Evolutionary conservation across 305 asterid species (phyloP), one percentile per base, ranked within the genome.

Genomic region (Striga hermonthica): DNA sequence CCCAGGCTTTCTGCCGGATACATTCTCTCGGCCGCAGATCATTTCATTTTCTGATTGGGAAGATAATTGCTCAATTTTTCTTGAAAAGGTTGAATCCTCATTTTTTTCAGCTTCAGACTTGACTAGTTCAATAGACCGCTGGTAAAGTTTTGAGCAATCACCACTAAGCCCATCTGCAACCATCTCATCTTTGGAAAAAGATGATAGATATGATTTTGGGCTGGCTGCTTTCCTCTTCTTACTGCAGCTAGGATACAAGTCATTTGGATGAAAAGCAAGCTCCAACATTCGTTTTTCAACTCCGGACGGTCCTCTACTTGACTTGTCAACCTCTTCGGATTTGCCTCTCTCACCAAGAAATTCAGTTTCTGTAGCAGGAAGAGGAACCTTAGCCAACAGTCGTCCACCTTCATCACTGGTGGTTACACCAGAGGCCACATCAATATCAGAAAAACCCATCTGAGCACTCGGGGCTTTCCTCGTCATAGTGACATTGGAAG

Each of bases 181-280:
- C 56, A 76, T 49, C 63, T 75, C 83, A 66, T 76, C 81, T 57
- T 72, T 81, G 5, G 68, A 79, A 44, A 67, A 68, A 60, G 69
- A 68, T 48, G 78, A 58, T 55, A 70, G 61, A 70, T 69, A 72
- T 39, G 69, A 64, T 61, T 68, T 60, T 70, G 84, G 78, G 81
- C 74, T 62, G 67, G 74, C 68, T 41, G 65, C 60, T 78, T 77
- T 81, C 62, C 62, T 75, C 80, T 76, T 79, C 83, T 79, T 80
- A 67, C 34, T 55, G 59, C 45, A 63, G 74, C 75, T 76, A 38
- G 68, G 64, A 60, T 53, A 69, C 55, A 61, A 62, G 66, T 59
- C 76, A 74, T 64, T 65, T 38, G 74, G 67, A 69, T 61, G 75
- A 69, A 62, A 69, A 62, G 78, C 69, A 69, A 60, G 65, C 60